Base-by-base conservation (phyloP, 129 eudicot species). In the Mikania micrantha region DNA sequence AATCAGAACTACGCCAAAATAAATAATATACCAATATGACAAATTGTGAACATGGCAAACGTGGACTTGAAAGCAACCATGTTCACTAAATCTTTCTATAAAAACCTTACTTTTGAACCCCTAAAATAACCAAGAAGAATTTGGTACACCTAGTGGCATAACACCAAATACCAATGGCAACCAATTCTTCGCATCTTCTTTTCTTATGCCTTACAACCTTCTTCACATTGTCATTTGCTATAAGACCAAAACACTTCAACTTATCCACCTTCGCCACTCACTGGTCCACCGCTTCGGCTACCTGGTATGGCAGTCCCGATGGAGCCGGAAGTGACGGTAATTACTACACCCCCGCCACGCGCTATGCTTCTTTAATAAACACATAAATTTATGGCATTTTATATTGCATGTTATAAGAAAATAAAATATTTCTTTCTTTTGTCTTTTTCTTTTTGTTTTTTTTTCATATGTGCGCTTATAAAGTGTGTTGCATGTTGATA, bases 251-350 rank as follows among this genome's bases (percentile, higher is more conserved):
- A 12, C 81, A 78, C 57, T 77, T 85, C 69, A 87, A 85, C 66
- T 21, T 72, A 27, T 85, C 95, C 39, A 65, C 85, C 34, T 56
- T 28, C 0, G 82, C 79, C 29, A 61, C 82, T 58, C 85, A 76
- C 25, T 92, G 98, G 98, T 60, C 75, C 0, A n/a, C 85, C 5
- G 98, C 96, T 19, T 78, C 71, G 19, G 96, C 96, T 2, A 91
- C 97, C 0, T 91, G 97, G 97, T 91, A 91, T 12, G 96, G 97
- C 41, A 76, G 82, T 65, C 87, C 88, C 2, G 64, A 84, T 29
- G 98, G 98, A 7, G 77, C 81, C 32, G 98, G 98, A 82, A 92
- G 96, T 29, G 90, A 79, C 40, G 96, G 98, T 92, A 85, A 7
- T 25, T 32, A 3, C n/a, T 8, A 59, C 32, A 11, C 3, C 35